These are phyloP conservation scores for Lachancea kluyveri DNA, from an alignment of 805 yeast genomes.

Conservation along the genomic window DNA sequence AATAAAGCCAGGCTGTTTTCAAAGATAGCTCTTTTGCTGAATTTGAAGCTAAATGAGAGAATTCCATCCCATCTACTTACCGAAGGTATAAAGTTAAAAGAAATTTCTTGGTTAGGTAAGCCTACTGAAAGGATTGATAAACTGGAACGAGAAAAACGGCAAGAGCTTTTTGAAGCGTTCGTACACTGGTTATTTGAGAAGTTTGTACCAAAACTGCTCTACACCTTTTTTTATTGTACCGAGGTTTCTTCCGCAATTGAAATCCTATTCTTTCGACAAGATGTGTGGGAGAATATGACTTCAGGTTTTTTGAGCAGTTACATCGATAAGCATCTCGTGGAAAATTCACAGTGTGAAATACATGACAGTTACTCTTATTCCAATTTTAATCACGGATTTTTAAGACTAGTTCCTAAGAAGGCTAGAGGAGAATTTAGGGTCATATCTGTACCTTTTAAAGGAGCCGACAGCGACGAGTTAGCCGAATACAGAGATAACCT, in stretches of 20 bases:
- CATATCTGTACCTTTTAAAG: slow-evolving; percentile 48
- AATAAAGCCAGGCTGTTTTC: slow-evolving; percentile 41
- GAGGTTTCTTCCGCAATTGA: slow-evolving; percentile 40
- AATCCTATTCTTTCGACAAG: slow-evolving; percentile 49
- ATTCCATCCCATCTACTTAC: slow-evolving; percentile 31
- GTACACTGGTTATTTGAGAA: slow-evolving; percentile 51
- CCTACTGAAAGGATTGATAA: slow-evolving; percentile 2
- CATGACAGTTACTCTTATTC: slow-evolving; percentile 19
- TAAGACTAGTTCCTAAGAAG: slow-evolving; percentile 55
- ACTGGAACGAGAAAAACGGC: not conserved
- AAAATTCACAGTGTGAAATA: slow-evolving; percentile 13
- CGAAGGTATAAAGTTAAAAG: slow-evolving; percentile 14
- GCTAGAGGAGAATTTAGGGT: slow-evolving; percentile 46
- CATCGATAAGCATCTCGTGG: slow-evolving; percentile 31
- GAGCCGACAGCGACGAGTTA: slow-evolving; percentile 28
- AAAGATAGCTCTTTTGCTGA: slow-evolving; percentile 34
- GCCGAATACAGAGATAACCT: slow-evolving; percentile 32
- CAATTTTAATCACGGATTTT: slow-evolving; percentile 32
- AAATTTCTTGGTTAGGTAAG: slow-evolving; percentile 50
- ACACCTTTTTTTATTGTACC: slow-evolving; percentile 61
- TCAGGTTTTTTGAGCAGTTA: slow-evolving; percentile 40
- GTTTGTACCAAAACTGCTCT: slow-evolving; percentile 42
- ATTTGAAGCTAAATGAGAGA: slow-evolving; percentile 33
- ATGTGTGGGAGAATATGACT: slow-evolving; percentile 46
- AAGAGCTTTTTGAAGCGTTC: slow-evolving; percentile 27